Evolutionary conservation across 2,329 filamentous ascomycete species (phyloP), one percentile per base, ranked within the genome.

Genomic region (Phialophora chinensis): DNA sequence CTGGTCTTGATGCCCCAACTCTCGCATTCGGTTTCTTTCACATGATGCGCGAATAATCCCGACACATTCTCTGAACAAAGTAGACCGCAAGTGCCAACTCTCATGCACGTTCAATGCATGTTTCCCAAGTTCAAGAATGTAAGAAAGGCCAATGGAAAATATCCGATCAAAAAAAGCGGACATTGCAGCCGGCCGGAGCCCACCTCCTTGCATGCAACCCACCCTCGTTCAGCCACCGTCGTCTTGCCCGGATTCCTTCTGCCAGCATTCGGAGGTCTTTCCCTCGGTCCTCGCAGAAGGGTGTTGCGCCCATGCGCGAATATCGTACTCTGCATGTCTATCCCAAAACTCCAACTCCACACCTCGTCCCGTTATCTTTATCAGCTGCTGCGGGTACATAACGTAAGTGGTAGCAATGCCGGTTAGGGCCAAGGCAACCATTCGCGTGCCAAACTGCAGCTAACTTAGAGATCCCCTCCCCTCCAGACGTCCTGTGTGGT

Each of bases 301-400:
- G 50, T 61, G 59, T 53, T 20, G 42, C 44, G 20, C 59, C 47
- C 57, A 50, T 61, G 49, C 29, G 20, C 27, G 59, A 35, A 53
- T 50, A 61, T 61, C 29, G 33, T 54, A 50, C 50, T 44, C 59
- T 61, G 59, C 59, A 42, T 54, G 49, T 61, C 50, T 27, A 12
- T 52, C 49, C 25, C 49, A 17, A 27, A 52, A 12, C 20, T 27
- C 29, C 47, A n/a, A 27, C 33, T 35, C n/a, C 29, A 17, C 29
- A 33, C 25, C 35, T 11, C 31, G 42, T 27, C 42, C 60, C 54
- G 65, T 63, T 57, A 63, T 66, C 65, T 59, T n/a, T 35, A 60
- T 63, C 63, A 62, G 63, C 59, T 62, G 64, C 60, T 66, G 60
- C 63, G 49, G 54, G 52, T 50, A 49, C 65, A 66, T 60, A 54